Percentiles rank a stretch among this genome's conserved stretches.
phyloP scores from a whole-genome alignment of 2,329 filamentous ascomycete genomes.

The Diaporthe vaccinii region DNA sequence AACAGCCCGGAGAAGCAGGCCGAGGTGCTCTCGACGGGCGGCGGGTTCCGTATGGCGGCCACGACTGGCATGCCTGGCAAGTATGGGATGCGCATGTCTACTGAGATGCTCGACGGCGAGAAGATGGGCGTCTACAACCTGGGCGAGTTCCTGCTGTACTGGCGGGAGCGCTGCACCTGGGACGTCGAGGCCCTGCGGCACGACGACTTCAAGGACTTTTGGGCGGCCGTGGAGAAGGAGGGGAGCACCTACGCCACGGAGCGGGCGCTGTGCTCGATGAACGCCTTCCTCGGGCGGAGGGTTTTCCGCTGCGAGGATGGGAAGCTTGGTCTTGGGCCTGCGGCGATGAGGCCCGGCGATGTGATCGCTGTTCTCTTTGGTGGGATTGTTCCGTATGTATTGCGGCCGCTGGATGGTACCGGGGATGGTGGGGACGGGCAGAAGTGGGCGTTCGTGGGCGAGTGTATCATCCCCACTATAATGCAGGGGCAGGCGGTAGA shows the following conservation, averaged over 20 bases:
- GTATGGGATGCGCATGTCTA: constrained; percentile 36
- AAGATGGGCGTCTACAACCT: constrained; percentile 36
- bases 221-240: constrained; percentile 15
- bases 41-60: constrained; percentile 17
- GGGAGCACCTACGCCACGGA: constrained; percentile 30
- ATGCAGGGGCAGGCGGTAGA: constrained; percentile 41
- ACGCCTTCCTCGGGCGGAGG: constrained; percentile 27
- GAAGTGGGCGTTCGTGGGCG: constrained; percentile 37
- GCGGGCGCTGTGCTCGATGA: constrained; percentile 37
- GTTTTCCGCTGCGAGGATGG: constrained; percentile 37
- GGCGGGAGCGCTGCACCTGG: constrained; percentile 37
- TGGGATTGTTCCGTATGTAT: constrained; percentile 34
- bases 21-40: background rate
- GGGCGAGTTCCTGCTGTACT: constrained; percentile 41
- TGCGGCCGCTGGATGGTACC: constrained; percentile 12
- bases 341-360: constrained; percentile 39
- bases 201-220: constrained; percentile 30
- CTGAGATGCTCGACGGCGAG: constrained; percentile 35
- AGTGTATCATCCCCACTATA: constrained; percentile 40
- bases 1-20: constrained; percentile 36
- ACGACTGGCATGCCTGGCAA: constrained; percentile 28
- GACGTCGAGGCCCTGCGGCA: constrained; percentile 22
- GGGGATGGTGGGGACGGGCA: background rate
- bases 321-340: constrained; percentile 37
- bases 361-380: constrained; percentile 39